These are phyloP conservation scores for Coelastrella sp. DNA, from an alignment of 139 green algal genomes.

Conservation along the genomic window DNA sequence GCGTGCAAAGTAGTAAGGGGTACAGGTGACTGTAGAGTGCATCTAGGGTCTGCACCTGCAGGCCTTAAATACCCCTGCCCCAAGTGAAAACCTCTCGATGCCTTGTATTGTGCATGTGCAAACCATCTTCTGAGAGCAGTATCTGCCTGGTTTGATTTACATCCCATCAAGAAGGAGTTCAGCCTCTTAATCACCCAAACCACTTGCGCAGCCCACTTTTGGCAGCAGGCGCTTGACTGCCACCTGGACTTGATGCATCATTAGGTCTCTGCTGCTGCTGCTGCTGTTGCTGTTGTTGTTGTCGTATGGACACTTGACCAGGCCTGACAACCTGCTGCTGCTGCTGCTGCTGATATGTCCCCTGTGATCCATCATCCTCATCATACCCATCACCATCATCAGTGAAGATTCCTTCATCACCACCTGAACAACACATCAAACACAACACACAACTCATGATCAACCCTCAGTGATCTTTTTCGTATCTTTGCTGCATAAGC, in stretches of 20 bases:
- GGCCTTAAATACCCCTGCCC: no score
- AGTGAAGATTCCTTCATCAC: not conserved
- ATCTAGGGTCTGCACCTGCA: no score
- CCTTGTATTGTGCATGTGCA: no score
- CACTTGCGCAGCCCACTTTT: conserved; percentile 14
- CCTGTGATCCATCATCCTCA: not conserved
- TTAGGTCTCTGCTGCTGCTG: not conserved
- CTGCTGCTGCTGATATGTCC: conserved; percentile 3
- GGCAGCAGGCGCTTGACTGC: not conserved
- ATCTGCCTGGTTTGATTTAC: no score
- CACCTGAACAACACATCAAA: not conserved
- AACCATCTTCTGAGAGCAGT: no score
- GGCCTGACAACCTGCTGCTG: not conserved
- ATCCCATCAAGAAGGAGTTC: no score
- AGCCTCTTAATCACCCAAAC: not conserved
- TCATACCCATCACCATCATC: not conserved
- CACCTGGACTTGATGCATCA: not conserved
- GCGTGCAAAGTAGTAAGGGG: no score
- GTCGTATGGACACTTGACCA: not conserved
- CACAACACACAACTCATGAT: not conserved
- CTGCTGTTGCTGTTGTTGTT: not conserved
- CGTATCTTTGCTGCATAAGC: no score
- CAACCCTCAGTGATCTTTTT: not conserved
- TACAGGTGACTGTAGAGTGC: no score
- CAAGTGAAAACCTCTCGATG: no score